A percentile compares a stretch with the other conserved stretches of the same genome.
Evolutionary conservation across 164 flowering plant genomes (phyloP).

Genomic region (Kingdonia uniflora): DNA sequence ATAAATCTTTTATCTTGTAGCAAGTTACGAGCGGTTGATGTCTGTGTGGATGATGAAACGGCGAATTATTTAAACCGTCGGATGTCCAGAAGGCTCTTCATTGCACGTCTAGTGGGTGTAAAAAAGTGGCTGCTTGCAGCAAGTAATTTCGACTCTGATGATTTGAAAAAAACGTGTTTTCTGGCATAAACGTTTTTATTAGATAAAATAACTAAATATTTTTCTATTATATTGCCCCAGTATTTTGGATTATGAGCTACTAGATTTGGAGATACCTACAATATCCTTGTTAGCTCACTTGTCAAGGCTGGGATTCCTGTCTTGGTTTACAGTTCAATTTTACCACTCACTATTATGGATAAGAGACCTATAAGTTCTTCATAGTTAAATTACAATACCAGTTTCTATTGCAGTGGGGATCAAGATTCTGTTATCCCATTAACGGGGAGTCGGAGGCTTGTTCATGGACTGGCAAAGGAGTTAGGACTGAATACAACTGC

Average conservation of each 20-base stretch:
- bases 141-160: slow-evolving; percentile 32
- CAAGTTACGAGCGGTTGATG: slow-evolving; percentile 61
- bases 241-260: slow-evolving; percentile 61
- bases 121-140: slow-evolving; percentile 80
- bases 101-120: slow-evolving; percentile 73
- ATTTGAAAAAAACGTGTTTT: background rate
- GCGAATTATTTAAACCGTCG: slow-evolving; percentile 60
- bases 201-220: background rate
- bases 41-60: slow-evolving; percentile 87
- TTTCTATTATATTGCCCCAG: slow-evolving; percentile 16
- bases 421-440: slow-evolving; percentile 91
- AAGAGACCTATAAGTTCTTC: background rate
- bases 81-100: slow-evolving; percentile 76
- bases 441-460: slow-evolving; percentile 65
- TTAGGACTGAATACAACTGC: slow-evolving; percentile 51
- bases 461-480: slow-evolving; percentile 44
- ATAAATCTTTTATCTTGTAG: slow-evolving; percentile 20
- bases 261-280: slow-evolving; percentile 74
- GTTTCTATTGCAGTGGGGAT: slow-evolving; percentile 51
- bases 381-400: background rate
- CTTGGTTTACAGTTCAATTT: slow-evolving; percentile 25
- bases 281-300: slow-evolving; percentile 52
- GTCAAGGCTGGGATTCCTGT: slow-evolving; percentile 49
- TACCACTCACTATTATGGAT: background rate
- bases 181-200: too few relatives aligned